Conservation (phyloP, 768 basidiomycete species). For the Galerina sulciceps region DNA sequence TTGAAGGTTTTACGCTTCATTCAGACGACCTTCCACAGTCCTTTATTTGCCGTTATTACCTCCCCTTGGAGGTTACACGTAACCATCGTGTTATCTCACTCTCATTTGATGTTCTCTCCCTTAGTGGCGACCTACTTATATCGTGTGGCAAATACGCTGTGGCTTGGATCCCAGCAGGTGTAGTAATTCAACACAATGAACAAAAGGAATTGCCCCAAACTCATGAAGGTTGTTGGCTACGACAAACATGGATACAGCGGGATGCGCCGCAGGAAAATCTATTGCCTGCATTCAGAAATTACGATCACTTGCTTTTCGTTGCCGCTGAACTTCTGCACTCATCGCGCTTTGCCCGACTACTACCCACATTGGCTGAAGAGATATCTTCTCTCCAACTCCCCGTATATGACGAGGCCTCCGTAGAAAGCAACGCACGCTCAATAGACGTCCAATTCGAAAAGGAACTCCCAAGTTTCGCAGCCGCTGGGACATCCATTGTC, state of each 20-base stretch:
- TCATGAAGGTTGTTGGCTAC: slow-evolving; percentile 7
- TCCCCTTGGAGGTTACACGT: slow-evolving; percentile 24
- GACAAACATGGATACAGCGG: slow-evolving; percentile 13
- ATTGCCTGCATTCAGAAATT: background rate
- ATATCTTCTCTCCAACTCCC: background rate
- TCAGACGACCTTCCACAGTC: slow-evolving; percentile 22
- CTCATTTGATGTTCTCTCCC: slow-evolving; percentile 29
- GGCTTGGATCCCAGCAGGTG: slow-evolving; percentile 26
- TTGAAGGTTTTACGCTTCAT: slow-evolving; percentile 25
- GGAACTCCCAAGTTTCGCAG: background rate
- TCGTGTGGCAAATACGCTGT: slow-evolving; percentile 33
- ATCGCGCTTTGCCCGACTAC: background rate
- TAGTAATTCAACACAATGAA: slow-evolving; percentile 10
- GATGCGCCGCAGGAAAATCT: background rate
- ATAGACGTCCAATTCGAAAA: background rate
- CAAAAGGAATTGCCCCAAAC: background rate
- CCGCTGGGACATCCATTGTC: slow-evolving; percentile 1
- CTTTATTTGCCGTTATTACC: slow-evolving; percentile 32
- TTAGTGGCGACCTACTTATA: slow-evolving; percentile 25
- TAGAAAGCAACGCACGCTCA: no score
- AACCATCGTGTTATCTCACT: slow-evolving; percentile 24
- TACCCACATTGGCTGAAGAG: background rate
- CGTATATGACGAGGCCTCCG: background rate
- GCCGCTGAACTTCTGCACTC: background rate
- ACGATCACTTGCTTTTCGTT: slow-evolving; percentile 6